Conservation (phyloP, 768 basidiomycete genomes). For the Russula sp. region DNA sequence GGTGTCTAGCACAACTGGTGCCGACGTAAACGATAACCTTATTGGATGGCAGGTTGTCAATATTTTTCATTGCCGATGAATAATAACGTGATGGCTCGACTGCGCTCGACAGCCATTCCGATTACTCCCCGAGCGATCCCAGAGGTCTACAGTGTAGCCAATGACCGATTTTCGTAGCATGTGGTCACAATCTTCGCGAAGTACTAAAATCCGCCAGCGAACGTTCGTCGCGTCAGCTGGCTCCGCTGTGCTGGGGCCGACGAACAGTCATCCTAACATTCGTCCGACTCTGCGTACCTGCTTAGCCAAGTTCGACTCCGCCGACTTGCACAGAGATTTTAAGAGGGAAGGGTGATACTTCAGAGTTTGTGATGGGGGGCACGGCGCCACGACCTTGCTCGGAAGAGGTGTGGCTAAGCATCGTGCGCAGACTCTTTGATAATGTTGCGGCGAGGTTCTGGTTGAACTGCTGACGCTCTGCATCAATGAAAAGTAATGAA, state of each 20-base stretch:
- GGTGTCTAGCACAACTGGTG: background rate
- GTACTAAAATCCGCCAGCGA: background rate
- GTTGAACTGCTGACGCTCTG: slow-evolving; percentile 49
- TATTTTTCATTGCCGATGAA: too few relatives aligned
- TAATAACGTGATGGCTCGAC: too few relatives aligned
- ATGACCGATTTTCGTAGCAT: background rate
- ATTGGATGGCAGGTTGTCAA: background rate
- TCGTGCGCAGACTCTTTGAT: slow-evolving; percentile 59
- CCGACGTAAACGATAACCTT: background rate
- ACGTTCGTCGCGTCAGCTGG: background rate
- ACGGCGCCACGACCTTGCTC: slow-evolving; percentile 69
- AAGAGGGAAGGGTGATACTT: slow-evolving; percentile 76
- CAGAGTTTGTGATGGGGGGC: slow-evolving; percentile 67
- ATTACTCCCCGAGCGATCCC: background rate
- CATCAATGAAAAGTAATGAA: background rate
- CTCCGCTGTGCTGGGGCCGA: background rate
- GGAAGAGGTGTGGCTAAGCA: slow-evolving; percentile 74
- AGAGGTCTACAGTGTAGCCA: background rate
- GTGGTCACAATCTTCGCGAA: background rate
- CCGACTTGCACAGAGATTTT: slow-evolving; percentile 63
- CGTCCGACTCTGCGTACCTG: background rate
- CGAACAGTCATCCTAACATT: background rate
- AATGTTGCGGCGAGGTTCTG: slow-evolving; percentile 54
- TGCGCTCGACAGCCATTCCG: background rate
- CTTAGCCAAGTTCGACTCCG: slow-evolving; percentile 50